Evolutionary conservation across 2,329 filamentous ascomycete species (phyloP).

Genomic region (Ceratocystis huliohia): DNA sequence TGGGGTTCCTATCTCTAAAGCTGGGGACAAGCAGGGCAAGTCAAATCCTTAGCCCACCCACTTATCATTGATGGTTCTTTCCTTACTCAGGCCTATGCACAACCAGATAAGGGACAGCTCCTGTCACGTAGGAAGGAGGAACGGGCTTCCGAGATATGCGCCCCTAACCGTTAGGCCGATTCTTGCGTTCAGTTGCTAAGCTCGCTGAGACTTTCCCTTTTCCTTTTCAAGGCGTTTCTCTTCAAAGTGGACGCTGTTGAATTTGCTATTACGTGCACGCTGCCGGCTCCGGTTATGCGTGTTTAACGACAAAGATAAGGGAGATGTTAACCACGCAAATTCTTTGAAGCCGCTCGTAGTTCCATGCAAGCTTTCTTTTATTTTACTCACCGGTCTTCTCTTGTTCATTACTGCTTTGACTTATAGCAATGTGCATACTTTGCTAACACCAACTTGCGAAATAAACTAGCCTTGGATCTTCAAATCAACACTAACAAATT

Average conservation of each 20-base stretch:
- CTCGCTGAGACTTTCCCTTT: background rate
- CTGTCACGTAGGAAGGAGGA: too few relatives aligned
- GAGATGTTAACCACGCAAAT: background rate
- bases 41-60: background rate
- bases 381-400: background rate
- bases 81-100: too few relatives aligned
- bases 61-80: background rate
- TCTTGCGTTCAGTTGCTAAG: too few relatives aligned
- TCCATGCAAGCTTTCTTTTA: background rate
- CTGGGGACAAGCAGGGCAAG: background rate
- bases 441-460: background rate
- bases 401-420: background rate
- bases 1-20: background rate
- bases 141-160: too few relatives aligned
- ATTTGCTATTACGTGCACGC: background rate
- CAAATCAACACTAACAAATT: background rate
- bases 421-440: background rate
- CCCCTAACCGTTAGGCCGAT: too few relatives aligned
- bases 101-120: too few relatives aligned
- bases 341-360: background rate
- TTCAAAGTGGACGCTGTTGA: too few relatives aligned
- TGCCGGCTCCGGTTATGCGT: slow-evolving; percentile 7
- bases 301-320: background rate
- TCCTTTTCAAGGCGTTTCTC: too few relatives aligned
- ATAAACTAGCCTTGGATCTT: background rate